Evolutionary conservation across 225 moss, liverwort and hornwort species (phyloP).

Genomic region (Asterella californica): DNA sequence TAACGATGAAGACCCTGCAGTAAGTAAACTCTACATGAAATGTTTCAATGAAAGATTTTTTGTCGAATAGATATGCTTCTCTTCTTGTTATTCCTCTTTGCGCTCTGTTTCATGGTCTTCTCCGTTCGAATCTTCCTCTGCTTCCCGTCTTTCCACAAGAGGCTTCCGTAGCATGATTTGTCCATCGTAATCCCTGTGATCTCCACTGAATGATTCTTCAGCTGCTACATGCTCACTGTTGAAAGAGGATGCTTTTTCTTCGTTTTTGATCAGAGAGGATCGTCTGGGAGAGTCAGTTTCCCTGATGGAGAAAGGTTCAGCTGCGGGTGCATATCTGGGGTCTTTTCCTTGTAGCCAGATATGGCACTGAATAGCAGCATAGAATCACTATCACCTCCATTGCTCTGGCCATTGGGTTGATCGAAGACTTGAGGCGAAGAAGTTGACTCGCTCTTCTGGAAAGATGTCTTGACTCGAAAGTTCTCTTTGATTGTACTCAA

Average conservation of each 20-base stretch:
- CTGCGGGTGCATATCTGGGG: no score
- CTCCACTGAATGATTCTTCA: background rate
- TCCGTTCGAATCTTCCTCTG: background rate
- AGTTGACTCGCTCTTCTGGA: constrained; percentile 36
- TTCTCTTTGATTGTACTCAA: constrained; percentile 44
- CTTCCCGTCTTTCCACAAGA: no score
- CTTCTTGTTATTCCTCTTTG: no score
- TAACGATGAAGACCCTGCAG: no score
- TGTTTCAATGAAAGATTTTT: no score
- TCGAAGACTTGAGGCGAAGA: constrained; percentile 18
- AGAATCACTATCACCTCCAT: no score
- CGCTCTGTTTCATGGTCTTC: no score
- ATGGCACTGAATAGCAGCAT: no score
- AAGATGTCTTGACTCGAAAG: constrained; percentile 31
- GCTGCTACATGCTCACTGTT: background rate
- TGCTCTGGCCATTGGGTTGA: no score
- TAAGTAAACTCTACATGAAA: no score
- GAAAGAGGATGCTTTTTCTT: background rate
- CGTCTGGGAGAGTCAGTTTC: background rate
- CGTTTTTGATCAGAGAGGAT: background rate
- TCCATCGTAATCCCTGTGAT: background rate
- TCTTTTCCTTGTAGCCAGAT: no score
- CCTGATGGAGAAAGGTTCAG: background rate
- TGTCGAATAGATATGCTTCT: no score
- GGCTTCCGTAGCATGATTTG: background rate